phyloP scores from a whole-genome alignment of 148 eudicot genomes.

The Diospyros lotus region DNA sequence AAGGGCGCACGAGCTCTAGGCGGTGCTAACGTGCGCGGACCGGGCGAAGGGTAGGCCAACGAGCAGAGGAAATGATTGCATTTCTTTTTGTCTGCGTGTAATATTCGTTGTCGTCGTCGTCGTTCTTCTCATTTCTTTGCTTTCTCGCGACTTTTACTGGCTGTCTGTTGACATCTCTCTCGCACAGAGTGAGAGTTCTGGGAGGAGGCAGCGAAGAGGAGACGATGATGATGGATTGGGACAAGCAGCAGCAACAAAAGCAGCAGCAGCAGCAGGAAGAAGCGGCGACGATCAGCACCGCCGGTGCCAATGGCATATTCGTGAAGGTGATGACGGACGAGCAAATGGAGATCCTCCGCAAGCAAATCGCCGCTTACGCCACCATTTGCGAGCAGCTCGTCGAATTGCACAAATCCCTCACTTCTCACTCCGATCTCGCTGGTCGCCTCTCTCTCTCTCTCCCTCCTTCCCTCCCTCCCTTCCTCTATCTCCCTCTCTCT shows the following conservation, averaged over 20 bases:
- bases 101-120: too few species aligned
- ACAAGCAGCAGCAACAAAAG: conserved; percentile 2
- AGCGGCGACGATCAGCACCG: conserved; percentile 7
- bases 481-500: too few species aligned
- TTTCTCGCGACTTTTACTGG: too few species aligned
- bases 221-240: conserved; percentile 21
- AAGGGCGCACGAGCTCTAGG: too few species aligned
- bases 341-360: conserved; percentile 71
- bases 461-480: too few species aligned
- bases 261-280: conserved; percentile 4
- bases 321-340: conserved; percentile 92
- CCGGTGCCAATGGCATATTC: conserved; percentile 39
- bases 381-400: conserved; percentile 89
- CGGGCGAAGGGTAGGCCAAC: too few species aligned
- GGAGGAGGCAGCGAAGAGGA: too few species aligned
- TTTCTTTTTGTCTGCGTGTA: too few species aligned
- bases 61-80: too few species aligned
- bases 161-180: too few species aligned
- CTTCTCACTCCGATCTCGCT: conserved; percentile 76
- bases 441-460: conserved; percentile 26
- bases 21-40: too few species aligned
- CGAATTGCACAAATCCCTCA: conserved; percentile 68
- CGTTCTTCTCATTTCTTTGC: too few species aligned
- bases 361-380: conserved; percentile 85
- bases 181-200: background rate